Evolutionary conservation across 2,329 filamentous ascomycete species (phyloP), one percentile per base, ranked within the genome.

Genomic region (Fusarium nygamai): DNA sequence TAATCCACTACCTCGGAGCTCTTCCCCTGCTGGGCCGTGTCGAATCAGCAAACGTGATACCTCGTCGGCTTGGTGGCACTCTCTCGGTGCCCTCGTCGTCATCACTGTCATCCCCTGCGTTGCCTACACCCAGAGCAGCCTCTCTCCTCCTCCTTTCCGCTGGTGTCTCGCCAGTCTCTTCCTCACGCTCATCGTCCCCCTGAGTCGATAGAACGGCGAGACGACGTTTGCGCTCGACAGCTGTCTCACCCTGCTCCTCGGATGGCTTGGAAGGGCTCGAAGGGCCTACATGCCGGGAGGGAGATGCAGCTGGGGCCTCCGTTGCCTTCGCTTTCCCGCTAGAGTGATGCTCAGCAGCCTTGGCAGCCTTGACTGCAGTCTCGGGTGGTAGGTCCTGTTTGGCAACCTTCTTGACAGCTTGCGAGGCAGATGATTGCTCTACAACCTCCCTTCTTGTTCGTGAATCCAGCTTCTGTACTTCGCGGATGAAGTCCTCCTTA

Each of bases 401-500:
- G 3, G 87, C 89, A 24, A 87, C 78, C 10, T 81, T 83, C 81
- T 89, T 89, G 75, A 89, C 79, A 2, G 82, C 83, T 8, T 83
- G 81, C 0, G 87, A 84, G 3, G 87, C 88, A 10, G 79, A 82
- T 0, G 88, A 89, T 63, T 85, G 84, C 43, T 88, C 86, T 9
- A 90, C 83, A 5, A 90, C 85, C 67, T 89, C 86, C 41, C 84
- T 85, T 11, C 88, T 87, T 20, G 91, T 90, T 78, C 90, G 90
- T 31, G 89, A 88, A 79, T 96, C 93, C 68, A 96, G 86, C 72
- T 91, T 89, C 73, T 91, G 90, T 78, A 96, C 91, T 79, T 94
- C 91, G 53, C 88, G 86, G 69, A 96, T 90, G 79, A 96, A 96
- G 78, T 95, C 93, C 9, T 92, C 90, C 83, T 95, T 95, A 71